Evolutionary conservation across 106 monocot species (phyloP).

Genomic region (Apostasia shenzhenica): DNA sequence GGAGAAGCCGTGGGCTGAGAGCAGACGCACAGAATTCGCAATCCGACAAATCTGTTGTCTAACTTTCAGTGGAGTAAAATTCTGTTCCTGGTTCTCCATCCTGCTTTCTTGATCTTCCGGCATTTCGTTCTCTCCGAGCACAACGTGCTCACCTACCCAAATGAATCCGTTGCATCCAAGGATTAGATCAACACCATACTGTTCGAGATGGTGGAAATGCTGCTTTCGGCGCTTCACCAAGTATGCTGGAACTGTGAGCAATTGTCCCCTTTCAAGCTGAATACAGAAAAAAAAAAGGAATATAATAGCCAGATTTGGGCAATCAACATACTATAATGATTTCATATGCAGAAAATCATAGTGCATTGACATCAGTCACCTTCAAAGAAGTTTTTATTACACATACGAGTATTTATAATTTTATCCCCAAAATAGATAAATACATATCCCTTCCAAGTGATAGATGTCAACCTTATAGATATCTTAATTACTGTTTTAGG

Average conservation of each 20-base stretch:
- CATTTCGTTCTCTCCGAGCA: constrained; percentile 26
- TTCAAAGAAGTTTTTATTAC: no score
- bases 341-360: no score
- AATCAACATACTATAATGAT: no score
- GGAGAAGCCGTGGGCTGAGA: constrained; percentile 69
- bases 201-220: constrained; percentile 90
- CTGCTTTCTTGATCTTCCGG: constrained; percentile 20
- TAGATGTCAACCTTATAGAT: no score
- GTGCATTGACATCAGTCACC: no score
- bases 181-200: constrained; percentile 75
- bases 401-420: no score
- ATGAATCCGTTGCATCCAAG: constrained; percentile 90
- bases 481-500: no score
- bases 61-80: constrained; percentile 36
- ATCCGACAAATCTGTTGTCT: constrained; percentile 74
- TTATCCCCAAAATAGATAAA: no score
- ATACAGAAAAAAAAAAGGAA: constrained; percentile 1
- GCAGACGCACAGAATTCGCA: constrained; percentile 74
- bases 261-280: constrained; percentile 86
- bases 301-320: not conserved
- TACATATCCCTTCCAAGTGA: no score
- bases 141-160: constrained; percentile 83
- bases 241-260: constrained; percentile 72
- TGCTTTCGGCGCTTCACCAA: constrained; percentile 89
- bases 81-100: constrained; percentile 11